Conservation (phyloP, 345 rosid species). For the Erodium maritimum region DNA sequence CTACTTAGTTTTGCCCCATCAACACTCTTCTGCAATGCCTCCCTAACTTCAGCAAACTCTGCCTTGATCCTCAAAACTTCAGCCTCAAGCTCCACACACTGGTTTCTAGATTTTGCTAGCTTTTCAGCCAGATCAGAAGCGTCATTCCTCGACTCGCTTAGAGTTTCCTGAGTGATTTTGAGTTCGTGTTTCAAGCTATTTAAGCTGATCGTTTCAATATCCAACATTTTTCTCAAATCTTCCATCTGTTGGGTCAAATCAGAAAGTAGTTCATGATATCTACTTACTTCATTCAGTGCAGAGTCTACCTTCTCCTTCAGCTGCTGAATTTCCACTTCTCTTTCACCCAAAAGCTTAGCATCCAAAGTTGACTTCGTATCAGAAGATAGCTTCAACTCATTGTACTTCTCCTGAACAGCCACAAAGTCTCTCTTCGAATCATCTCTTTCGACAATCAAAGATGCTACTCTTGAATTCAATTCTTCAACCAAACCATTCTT, state of each 20-base stretch:
- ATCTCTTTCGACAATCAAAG: constrained; percentile 42
- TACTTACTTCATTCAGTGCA: constrained; percentile 25
- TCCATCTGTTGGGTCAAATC: constrained; percentile 46
- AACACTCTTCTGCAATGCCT: constrained; percentile 29
- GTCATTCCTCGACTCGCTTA: constrained; percentile 34
- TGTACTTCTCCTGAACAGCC: constrained; percentile 31
- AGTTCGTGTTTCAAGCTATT: constrained; percentile 49
- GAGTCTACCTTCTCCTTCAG: constrained; percentile 40
- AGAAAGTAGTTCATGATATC: constrained; percentile 26
- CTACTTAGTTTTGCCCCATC: constrained; percentile 32
- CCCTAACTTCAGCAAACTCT: constrained; percentile 39
- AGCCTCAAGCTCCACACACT: constrained; percentile 43
- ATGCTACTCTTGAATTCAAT: constrained; percentile 35
- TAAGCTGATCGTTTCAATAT: constrained; percentile 28
- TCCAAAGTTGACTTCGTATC: constrained; percentile 39
- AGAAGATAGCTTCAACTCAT: constrained; percentile 46
- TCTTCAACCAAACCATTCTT: constrained; percentile 42
- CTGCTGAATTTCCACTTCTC: constrained; percentile 35
- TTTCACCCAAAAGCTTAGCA: constrained; percentile 37
- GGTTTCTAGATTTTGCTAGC: constrained; percentile 37
- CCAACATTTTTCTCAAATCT: constrained; percentile 38
- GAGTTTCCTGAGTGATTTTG: constrained; percentile 30
- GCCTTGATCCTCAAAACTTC: constrained; percentile 42
- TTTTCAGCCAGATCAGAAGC: constrained; percentile 42
- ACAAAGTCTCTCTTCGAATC: constrained; percentile 31